phyloP scores from a whole-genome alignment of 1,139 yeast genomes.

The Geotrichum citri-aurantii region DNA sequence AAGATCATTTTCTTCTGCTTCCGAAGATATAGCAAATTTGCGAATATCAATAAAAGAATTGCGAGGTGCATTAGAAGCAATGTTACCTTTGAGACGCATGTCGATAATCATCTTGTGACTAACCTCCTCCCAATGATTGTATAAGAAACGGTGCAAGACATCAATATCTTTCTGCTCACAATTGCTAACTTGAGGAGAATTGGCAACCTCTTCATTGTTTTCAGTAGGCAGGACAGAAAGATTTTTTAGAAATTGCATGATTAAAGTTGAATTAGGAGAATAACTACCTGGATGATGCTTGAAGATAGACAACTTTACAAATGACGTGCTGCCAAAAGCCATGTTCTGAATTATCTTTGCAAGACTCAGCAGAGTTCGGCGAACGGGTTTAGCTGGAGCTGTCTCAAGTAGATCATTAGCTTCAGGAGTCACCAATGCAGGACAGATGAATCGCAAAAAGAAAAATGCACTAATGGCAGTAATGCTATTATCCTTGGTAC shows the following conservation, averaged over 20 bases:
- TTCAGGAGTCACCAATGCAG: constrained; percentile 81
- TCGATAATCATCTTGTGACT: constrained; percentile 24
- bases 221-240: constrained; percentile 18
- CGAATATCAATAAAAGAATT: constrained; percentile 6
- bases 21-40: constrained; percentile 2
- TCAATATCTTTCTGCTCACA: constrained; percentile 27
- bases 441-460: constrained; percentile 74
- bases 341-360: constrained; percentile 78
- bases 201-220: background rate
- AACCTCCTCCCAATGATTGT: constrained; percentile 53
- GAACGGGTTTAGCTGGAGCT: constrained; percentile 40
- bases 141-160: constrained; percentile 56
- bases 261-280: constrained; percentile 13
- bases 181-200: background rate
- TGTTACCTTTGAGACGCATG: constrained; percentile 19
- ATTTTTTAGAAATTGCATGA: constrained; percentile 16
- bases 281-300: constrained; percentile 16
- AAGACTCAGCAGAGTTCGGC: constrained; percentile 62
- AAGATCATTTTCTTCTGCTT: constrained; percentile 21
- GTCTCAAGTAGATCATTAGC: constrained; percentile 39
- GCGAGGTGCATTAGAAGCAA: constrained; percentile 19
- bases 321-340: constrained; percentile 69
- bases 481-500: constrained; percentile 42
- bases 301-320: constrained; percentile 55
- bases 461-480: constrained; percentile 79